These are phyloP conservation scores for Ustilago bromivora DNA, from an alignment of 1,284 basidiomycete species.

Conservation along the genomic window DNA sequence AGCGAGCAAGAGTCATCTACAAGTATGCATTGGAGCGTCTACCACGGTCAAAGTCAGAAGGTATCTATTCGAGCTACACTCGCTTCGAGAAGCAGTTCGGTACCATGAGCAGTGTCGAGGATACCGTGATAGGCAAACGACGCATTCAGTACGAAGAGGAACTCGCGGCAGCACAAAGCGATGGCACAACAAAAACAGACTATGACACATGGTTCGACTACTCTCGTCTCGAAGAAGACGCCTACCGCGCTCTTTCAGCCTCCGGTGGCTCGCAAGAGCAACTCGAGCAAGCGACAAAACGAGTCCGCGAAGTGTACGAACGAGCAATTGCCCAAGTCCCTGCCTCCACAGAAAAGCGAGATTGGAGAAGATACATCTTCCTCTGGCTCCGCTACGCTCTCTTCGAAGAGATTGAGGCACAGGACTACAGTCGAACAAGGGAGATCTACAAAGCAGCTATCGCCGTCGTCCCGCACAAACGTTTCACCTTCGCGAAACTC, in stretches of 20 bases:
- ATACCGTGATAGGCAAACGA: constrained; percentile 93
- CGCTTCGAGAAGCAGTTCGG: constrained; percentile 99
- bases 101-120: constrained; percentile 85
- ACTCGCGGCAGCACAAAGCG: constrained; percentile 68
- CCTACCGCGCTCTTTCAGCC: constrained; percentile 74
- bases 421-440: constrained; percentile 85
- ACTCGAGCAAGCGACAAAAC: constrained; percentile 60
- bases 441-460: constrained; percentile 93
- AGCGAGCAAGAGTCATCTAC: constrained; percentile 95
- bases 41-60: constrained; percentile 87
- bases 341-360: constrained; percentile 84
- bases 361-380: constrained; percentile 88
- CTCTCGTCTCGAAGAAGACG: constrained; percentile 89
- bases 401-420: constrained; percentile 95
- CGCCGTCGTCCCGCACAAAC: constrained; percentile 90
- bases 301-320: constrained; percentile 94
- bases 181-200: constrained; percentile 78
- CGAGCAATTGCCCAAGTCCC: constrained; percentile 95
- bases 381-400: constrained; percentile 95
- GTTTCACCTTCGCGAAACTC: constrained; percentile 93
- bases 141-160: constrained; percentile 86
- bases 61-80: constrained; percentile 88
- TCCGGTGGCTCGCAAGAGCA: constrained; percentile 46
- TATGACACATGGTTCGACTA: constrained; percentile 99
- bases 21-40: constrained; percentile 94